A percentile compares a stretch with the other conserved stretches of the same genome.
Evolutionary conservation across 495 filamentous ascomycete species (phyloP).

Genomic region (Cairneyella variabilis): DNA sequence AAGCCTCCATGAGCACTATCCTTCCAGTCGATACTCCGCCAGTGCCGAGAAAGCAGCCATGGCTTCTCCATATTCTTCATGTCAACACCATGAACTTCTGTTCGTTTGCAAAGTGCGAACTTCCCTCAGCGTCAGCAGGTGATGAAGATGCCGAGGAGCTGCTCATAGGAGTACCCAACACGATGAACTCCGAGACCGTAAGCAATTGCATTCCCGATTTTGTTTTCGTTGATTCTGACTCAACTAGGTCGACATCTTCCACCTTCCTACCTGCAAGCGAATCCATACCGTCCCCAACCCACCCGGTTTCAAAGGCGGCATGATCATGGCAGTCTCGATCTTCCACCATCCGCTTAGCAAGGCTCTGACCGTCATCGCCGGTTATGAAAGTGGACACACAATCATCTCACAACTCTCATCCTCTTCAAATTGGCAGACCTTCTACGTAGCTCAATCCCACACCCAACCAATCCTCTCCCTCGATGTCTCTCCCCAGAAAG

Average conservation of each 20-base stretch:
- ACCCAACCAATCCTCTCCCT: constrained; percentile 84
- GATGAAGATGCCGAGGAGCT: constrained; percentile 31
- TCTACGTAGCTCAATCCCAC: constrained; percentile 67
- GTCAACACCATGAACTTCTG: constrained; percentile 98
- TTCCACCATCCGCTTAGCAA: constrained; percentile 36
- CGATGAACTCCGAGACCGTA: constrained; percentile 69
- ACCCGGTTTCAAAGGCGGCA: constrained; percentile 61
- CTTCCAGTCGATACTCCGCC: constrained; percentile 63
- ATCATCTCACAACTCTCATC: constrained; percentile 38
- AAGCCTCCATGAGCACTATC: constrained; percentile 57
- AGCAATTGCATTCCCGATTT: constrained; percentile 21
- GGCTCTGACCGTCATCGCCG: constrained; percentile 53
- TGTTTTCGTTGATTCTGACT: background rate
- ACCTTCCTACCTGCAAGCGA: constrained; percentile 69
- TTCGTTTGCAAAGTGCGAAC: constrained; percentile 52
- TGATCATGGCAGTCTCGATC: constrained; percentile 83
- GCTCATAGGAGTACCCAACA: constrained; percentile 73
- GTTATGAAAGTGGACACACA: constrained; percentile 82
- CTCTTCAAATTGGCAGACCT: constrained; percentile 46
- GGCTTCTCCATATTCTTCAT: constrained; percentile 76
- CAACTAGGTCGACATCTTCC: constrained; percentile 74
- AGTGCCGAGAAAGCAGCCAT: constrained; percentile 59
- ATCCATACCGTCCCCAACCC: constrained; percentile 61
- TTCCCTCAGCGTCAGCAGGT: background rate
- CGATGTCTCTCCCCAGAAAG: constrained; percentile 48